phyloP scores from a whole-genome alignment of 2,329 filamentous ascomycete genomes.

The Cladosporium sp. region DNA sequence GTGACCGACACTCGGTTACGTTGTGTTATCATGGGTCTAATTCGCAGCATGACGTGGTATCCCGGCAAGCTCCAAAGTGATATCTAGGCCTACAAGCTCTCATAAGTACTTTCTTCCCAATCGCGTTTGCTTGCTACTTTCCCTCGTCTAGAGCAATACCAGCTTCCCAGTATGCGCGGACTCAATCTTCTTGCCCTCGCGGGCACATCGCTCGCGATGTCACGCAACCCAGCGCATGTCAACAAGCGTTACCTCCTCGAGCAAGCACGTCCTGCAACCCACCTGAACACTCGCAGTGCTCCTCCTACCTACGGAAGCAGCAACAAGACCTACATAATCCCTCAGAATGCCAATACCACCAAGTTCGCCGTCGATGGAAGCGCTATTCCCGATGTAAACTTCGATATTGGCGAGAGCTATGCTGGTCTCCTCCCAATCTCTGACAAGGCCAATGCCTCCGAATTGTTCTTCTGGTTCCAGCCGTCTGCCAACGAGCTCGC shows the following conservation, averaged over 20 bases:
- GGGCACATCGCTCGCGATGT: slow-evolving; percentile 18
- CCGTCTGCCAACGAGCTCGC: slow-evolving; percentile 44
- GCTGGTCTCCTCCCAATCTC: slow-evolving; percentile 37
- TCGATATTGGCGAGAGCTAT: slow-evolving; percentile 39
- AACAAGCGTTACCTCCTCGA: slow-evolving; percentile 26
- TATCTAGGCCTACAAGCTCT: not conserved
- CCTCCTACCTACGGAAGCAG: slow-evolving; percentile 22
- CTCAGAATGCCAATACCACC: slow-evolving; percentile 44
- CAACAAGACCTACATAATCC: slow-evolving; percentile 36
- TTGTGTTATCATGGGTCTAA: not conserved
- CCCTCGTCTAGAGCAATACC: not conserved
- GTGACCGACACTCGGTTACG: not conserved
- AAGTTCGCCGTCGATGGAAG: slow-evolving; percentile 42
- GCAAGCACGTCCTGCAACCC: slow-evolving; percentile 4
- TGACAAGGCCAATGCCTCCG: slow-evolving; percentile 29
- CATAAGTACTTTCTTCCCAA: not conserved
- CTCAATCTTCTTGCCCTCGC: slow-evolving; percentile 18
- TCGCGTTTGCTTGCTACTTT: not conserved
- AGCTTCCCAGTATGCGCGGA: slow-evolving; percentile 1
- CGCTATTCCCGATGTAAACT: slow-evolving; percentile 36
- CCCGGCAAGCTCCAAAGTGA: not conserved
- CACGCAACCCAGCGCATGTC: slow-evolving; percentile 28
- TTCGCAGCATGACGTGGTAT: not conserved
- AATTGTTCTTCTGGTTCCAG: slow-evolving; percentile 55
- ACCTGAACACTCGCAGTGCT: slow-evolving; percentile 11